Conservation (phyloP, 2,329 filamentous ascomycete genomes). For the Ceratocystis ficicola region DNA sequence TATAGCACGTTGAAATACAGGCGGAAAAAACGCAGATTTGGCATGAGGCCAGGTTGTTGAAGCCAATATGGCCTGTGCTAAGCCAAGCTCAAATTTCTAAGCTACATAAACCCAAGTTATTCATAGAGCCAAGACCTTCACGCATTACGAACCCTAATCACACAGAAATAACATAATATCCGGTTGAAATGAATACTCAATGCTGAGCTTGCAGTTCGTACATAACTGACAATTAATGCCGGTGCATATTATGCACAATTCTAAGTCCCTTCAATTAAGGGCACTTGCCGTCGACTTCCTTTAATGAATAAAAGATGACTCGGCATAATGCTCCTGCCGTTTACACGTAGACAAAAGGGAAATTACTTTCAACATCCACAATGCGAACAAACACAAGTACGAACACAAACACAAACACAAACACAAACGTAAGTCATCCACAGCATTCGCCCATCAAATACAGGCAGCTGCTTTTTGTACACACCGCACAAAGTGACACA, state of each 20-base stretch:
- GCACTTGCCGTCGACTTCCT: not conserved
- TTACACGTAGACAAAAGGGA: not conserved
- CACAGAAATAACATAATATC: not conserved
- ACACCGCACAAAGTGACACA: too few relatives aligned
- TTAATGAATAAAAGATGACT: not conserved
- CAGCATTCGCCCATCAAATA: too few relatives aligned
- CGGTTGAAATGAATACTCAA: not conserved
- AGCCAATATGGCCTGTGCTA: not conserved
- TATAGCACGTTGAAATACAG: not conserved
- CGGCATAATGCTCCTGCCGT: slow-evolving; percentile 5
- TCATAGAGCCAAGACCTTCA: not conserved
- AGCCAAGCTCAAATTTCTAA: not conserved
- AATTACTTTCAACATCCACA: not conserved
- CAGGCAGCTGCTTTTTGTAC: too few relatives aligned
- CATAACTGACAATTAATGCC: not conserved
- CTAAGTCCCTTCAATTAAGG: not conserved
- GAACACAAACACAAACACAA: too few relatives aligned
- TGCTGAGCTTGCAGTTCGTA: not conserved
- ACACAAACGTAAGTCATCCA: too few relatives aligned
- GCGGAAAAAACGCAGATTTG: not conserved
- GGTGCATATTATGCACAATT: not conserved
- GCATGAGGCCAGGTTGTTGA: not conserved
- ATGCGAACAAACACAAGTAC: not conserved
- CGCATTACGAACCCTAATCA: not conserved
- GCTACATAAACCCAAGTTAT: not conserved